These are phyloP conservation scores for Russula griseocarnosa DNA, from an alignment of 768 basidiomycete genomes.

Conservation along the genomic window DNA sequence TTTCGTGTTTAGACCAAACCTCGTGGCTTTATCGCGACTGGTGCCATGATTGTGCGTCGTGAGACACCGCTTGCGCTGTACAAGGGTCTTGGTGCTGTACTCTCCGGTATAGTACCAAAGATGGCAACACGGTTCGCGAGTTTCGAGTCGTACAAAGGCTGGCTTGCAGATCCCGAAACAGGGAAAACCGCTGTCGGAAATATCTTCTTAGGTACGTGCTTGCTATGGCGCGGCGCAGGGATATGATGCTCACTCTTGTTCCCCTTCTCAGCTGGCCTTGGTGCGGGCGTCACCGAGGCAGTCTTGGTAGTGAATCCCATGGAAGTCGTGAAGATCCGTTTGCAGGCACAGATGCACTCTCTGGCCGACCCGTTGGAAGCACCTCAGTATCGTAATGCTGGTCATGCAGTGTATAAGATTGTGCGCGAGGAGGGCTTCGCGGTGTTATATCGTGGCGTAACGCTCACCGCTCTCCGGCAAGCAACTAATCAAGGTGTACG, in stretches of 20 bases:
- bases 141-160: slow-evolving; percentile 91
- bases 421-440: slow-evolving; percentile 83
- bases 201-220: slow-evolving; percentile 77
- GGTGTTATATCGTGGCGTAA: slow-evolving; percentile 89
- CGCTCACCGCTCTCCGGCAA: slow-evolving; percentile 89
- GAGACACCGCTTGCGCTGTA: slow-evolving; percentile 96
- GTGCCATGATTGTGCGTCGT: slow-evolving; percentile 75
- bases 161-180: slow-evolving; percentile 68
- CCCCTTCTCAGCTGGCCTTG: slow-evolving; percentile 70
- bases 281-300: slow-evolving; percentile 94
- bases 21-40: slow-evolving; percentile 90
- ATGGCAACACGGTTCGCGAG: slow-evolving; percentile 99
- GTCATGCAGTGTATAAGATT: slow-evolving; percentile 93
- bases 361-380: slow-evolving; percentile 91
- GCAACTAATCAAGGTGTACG: slow-evolving; percentile 95
- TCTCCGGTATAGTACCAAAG: slow-evolving; percentile 96
- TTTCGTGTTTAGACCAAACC: slow-evolving; percentile 66
- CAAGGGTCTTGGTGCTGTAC: slow-evolving; percentile 95
- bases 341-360: slow-evolving; percentile 97
- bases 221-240: not conserved
- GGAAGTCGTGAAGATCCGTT: slow-evolving; percentile 98
- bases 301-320: slow-evolving; percentile 94
- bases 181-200: slow-evolving; percentile 74
- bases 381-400: slow-evolving; percentile 94
- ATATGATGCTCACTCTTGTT: not conserved